Base-by-base conservation (phyloP, 768 basidiomycete genomes). In the Lanmaoa rubissima region DNA sequence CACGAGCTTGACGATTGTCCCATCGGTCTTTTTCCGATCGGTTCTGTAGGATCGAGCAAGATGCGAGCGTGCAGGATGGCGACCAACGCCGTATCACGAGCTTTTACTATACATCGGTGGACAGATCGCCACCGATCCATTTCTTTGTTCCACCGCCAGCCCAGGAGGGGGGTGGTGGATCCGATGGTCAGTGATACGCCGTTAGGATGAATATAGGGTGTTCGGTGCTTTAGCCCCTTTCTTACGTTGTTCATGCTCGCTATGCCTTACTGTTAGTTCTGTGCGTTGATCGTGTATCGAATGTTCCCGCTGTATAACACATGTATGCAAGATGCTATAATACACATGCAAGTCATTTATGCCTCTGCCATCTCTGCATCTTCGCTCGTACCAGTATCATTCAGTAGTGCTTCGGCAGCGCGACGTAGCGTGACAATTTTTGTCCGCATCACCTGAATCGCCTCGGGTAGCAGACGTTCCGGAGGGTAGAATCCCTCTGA, bases 401-500 rank as follows among this genome's bases (percentile, higher is more conserved):
- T 75, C 24, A 82, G 73, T 11, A 92, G 72, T 8, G 76, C 79
- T 67, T 85, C 79, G 2, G 84, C 86, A 0, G 87, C 88, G 14
- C 74, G 72, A 41, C 79, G 78, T 17, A 92, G 77, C 5, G 73
- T 74, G 4, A 76, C 73, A 17, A 97, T 82, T 69, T 98, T 98
- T 38, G 78, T 79, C 44, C 93, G 79, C 84, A 98, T 87, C 44
- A 97, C 86, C 28, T 79, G 76, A 60, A 94, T 81, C 0, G 94
- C 80, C 65, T 94, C 93, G 0, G 84, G 85, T 14, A 96, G 75
- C 12, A 98, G 76, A 34, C 90, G 81, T 73, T 95, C 84, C 0
- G 96, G 94, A 4, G 82, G 74, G 68, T 97, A 97, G 13, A 91
- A 84, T 5, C 95, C 89, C 65, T 94, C 91, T 0, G 93, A 93